Evolutionary conservation across 768 basidiomycete species (phyloP).

Genomic region (Rhizopogon vulgaris): DNA sequence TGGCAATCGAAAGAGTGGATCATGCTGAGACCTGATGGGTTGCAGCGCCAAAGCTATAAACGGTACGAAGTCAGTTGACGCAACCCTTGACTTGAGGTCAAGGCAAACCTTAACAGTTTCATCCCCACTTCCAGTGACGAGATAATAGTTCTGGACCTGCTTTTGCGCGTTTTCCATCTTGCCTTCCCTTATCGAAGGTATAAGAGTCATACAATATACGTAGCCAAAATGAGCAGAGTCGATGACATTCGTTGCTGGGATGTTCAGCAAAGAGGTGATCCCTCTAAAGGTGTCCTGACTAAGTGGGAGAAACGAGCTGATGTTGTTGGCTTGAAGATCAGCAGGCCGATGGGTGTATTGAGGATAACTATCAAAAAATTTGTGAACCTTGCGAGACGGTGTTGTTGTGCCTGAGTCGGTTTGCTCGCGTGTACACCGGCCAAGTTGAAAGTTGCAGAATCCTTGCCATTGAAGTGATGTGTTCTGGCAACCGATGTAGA

Average conservation of each 20-base stretch:
- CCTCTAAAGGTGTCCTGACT: slow-evolving; percentile 17
- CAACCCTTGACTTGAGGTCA: background rate
- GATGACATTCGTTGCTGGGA: slow-evolving; percentile 66
- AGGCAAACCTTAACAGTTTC: slow-evolving; percentile 73
- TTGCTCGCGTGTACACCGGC: slow-evolving; percentile 5
- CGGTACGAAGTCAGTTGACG: background rate
- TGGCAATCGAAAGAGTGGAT: slow-evolving; percentile 65
- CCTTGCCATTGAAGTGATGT: slow-evolving; percentile 89
- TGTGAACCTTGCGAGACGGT: slow-evolving; percentile 56
- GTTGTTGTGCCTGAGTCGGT: slow-evolving; percentile 28
- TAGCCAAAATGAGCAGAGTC: slow-evolving; percentile 94
- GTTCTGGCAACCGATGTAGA: slow-evolving; percentile 89
- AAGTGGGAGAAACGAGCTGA: slow-evolving; percentile 27
- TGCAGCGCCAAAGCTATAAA: slow-evolving; percentile 62
- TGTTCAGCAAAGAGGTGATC: slow-evolving; percentile 33
- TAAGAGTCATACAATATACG: slow-evolving; percentile 72
- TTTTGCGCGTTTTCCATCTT: slow-evolving; percentile 22
- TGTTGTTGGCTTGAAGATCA: slow-evolving; percentile 62
- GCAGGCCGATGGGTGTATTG: slow-evolving; percentile 62
- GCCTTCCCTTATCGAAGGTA: slow-evolving; percentile 35
- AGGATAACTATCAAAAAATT: slow-evolving; percentile 90
- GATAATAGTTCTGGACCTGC: slow-evolving; percentile 30
- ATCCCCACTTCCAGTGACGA: slow-evolving; percentile 88
- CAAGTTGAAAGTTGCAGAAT: slow-evolving; percentile 32
- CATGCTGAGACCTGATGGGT: slow-evolving; percentile 36